These are phyloP conservation scores for Chlorella sp. DNA, from an alignment of 139 green algal species.

Conservation along the genomic window DNA sequence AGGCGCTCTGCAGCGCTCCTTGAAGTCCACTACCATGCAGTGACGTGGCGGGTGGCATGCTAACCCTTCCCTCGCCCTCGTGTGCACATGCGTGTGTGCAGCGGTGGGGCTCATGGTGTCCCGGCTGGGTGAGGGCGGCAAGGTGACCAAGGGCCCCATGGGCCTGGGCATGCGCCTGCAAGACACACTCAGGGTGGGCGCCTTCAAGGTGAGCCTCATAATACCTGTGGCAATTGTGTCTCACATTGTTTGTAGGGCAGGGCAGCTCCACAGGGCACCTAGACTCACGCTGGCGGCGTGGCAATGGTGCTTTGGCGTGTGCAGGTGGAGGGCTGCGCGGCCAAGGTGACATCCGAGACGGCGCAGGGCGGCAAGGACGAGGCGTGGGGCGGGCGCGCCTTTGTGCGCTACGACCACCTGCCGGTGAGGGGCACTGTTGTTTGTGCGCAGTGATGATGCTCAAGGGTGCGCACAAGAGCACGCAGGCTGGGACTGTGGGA, in stretches of 20 bases:
- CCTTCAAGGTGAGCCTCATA: conserved; percentile 36
- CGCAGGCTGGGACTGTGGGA: too few relatives aligned
- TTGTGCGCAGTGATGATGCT: too few relatives aligned
- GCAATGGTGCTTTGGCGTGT: too few relatives aligned
- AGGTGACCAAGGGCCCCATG: conserved; percentile 38
- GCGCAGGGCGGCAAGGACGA: conserved; percentile 37
- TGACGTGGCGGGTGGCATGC: too few relatives aligned
- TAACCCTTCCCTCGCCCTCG: too few relatives aligned
- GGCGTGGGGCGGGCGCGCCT: conserved; percentile 46
- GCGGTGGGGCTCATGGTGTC: conserved; percentile 25
- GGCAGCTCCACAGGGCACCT: too few relatives aligned
- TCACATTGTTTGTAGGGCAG: too few relatives aligned
- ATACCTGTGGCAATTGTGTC: too few relatives aligned
- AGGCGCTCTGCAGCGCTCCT: too few relatives aligned
- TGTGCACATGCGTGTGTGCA: conserved; percentile 13
- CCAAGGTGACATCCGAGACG: conserved; percentile 33
- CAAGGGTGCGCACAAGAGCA: too few relatives aligned
- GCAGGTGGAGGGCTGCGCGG: conserved; percentile 36
- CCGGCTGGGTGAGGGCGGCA: conserved; percentile 31
- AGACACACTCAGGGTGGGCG: conserved; percentile 35
- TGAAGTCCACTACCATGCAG: too few relatives aligned
- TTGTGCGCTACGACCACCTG: conserved; percentile 38
- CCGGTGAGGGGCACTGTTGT: conserved; percentile 34
- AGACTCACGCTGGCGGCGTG: too few relatives aligned
- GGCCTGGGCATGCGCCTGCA: conserved; percentile 42